phyloP scores from a whole-genome alignment of 2,329 filamentous ascomycete species.

The Alternaria viburni region DNA sequence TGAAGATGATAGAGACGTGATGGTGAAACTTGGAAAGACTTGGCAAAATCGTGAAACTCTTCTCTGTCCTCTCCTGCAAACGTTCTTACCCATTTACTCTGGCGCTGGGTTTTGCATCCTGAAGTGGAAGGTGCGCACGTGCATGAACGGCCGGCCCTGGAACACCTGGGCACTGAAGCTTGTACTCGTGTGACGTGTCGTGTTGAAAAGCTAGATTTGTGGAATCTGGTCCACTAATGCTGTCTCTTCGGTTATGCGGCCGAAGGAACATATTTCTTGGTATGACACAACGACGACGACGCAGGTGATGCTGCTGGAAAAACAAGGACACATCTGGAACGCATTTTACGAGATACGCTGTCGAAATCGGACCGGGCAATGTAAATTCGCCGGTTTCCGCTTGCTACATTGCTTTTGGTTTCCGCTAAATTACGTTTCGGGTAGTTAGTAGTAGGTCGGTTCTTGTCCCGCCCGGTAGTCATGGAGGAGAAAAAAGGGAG shows the following conservation, averaged over 20 bases:
- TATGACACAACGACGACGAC: background rate
- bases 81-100: background rate
- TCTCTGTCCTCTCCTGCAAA: background rate
- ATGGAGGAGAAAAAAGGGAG: background rate
- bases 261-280: background rate
- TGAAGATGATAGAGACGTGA: background rate
- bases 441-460: background rate
- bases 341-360: background rate
- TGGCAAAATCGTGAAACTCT: background rate
- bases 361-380: background rate
- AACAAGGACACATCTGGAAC: background rate
- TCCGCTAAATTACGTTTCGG: background rate
- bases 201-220: background rate
- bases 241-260: background rate
- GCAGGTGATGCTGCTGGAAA: background rate
- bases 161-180: background rate
- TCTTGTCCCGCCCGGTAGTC: background rate
- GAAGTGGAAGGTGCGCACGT: background rate
- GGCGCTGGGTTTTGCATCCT: background rate
- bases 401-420: background rate
- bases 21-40: background rate
- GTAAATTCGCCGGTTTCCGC: background rate
- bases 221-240: background rate
- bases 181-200: background rate
- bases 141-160: background rate